Conservation (phyloP, 345 rosid species). For the Iberis pinnata region DNA sequence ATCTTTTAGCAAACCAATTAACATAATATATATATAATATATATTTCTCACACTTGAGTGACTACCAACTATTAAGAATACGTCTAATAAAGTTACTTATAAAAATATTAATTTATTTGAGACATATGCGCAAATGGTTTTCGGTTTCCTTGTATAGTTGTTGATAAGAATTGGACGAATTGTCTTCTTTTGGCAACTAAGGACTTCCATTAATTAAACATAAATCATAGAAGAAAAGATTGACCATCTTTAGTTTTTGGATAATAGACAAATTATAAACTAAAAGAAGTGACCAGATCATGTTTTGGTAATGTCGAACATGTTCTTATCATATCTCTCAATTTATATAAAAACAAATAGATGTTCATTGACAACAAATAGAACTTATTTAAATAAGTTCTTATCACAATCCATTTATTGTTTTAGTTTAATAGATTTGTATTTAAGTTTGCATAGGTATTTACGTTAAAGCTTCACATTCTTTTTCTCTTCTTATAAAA, state of each 20-base stretch:
- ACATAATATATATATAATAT: no score
- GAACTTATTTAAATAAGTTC: no score
- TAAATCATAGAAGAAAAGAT: neutral
- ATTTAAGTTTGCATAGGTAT: no score
- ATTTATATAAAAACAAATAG: neutral
- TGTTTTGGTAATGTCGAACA: conserved; percentile 26
- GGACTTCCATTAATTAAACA: neutral
- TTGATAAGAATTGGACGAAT: conserved; percentile 6
- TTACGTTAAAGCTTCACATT: no score
- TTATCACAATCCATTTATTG: no score
- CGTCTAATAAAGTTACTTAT: neutral
- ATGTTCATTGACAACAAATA: neutral
- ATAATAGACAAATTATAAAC: neutral
- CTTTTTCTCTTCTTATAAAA: neutral
- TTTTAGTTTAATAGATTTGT: neutral
- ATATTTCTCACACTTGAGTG: no score
- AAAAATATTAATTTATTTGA: neutral
- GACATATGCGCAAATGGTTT: neutral
- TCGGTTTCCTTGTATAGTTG: no score
- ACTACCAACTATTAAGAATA: no score
- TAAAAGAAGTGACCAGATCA: conserved; percentile 20
- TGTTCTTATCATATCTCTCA: conserved; percentile 18
- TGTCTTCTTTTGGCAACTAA: neutral
- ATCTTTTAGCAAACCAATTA: no score
- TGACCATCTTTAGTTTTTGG: neutral